These are phyloP conservation scores for Rhizophora apiculata DNA, from an alignment of 345 rosid species.

Conservation along the genomic window DNA sequence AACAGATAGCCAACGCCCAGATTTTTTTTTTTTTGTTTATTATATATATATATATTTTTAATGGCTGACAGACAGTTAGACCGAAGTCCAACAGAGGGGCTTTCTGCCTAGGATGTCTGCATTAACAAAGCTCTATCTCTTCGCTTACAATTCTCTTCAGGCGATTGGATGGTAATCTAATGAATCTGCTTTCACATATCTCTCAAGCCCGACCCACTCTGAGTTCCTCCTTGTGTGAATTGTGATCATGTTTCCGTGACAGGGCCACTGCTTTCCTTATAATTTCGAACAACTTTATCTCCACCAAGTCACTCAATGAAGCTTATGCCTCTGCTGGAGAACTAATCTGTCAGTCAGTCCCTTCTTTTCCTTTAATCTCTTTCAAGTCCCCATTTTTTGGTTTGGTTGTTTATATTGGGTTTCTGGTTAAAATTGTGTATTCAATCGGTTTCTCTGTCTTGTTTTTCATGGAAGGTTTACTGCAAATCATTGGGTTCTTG, in stretches of 20 bases:
- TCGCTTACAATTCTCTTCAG: slow-evolving; percentile 70
- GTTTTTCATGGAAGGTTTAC: slow-evolving; percentile 39
- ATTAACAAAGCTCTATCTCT: slow-evolving; percentile 50
- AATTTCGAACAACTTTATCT: slow-evolving; percentile 29
- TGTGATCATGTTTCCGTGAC: not conserved
- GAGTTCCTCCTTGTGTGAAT: not conserved
- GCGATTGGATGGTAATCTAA: slow-evolving; percentile 52
- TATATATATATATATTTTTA: no score
- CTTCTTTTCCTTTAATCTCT: not conserved
- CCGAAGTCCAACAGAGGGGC: no score
- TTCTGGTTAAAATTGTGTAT: not conserved
- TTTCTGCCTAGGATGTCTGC: slow-evolving; percentile 17
- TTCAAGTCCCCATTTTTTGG: not conserved
- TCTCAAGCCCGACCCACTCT: not conserved
- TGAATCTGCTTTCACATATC: not conserved
- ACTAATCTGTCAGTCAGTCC: slow-evolving; percentile 44
- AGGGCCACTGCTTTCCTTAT: slow-evolving; percentile 54
- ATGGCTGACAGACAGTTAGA: no score
- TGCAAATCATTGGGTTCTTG: slow-evolving; percentile 54
- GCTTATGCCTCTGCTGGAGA: slow-evolving; percentile 70
- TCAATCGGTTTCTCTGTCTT: not conserved
- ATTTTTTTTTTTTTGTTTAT: no score
- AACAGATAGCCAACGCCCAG: no score
- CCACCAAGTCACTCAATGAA: slow-evolving; percentile 40
- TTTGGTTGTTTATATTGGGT: not conserved